Conservation (phyloP, 805 yeast genomes). For the Debaryomyces tyrocola region DNA sequence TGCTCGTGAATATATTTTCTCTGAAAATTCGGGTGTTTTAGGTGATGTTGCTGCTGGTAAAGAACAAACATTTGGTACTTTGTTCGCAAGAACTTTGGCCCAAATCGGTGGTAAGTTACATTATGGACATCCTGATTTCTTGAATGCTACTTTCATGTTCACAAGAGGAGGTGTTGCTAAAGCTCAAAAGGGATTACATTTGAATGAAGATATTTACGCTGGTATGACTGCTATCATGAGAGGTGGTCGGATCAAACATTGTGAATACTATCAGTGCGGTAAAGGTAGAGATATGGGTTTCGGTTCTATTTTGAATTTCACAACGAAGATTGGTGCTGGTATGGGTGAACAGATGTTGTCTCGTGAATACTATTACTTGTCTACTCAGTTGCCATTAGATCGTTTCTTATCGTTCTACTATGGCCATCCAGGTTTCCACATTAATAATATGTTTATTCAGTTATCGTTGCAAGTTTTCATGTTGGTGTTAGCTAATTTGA, state of each 20-base stretch:
- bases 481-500: slow-evolving; percentile 62
- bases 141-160: slow-evolving; percentile 73
- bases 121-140: slow-evolving; percentile 85
- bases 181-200: slow-evolving; percentile 79
- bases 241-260: slow-evolving; percentile 83
- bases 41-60: slow-evolving; percentile 90
- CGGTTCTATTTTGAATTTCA: slow-evolving; percentile 78
- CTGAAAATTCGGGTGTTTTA: slow-evolving; percentile 77
- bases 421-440: slow-evolving; percentile 86
- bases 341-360: slow-evolving; percentile 89
- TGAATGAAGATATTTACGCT: slow-evolving; percentile 84
- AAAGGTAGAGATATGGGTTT: slow-evolving; percentile 86
- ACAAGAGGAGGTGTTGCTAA: slow-evolving; percentile 87
- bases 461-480: slow-evolving; percentile 57
- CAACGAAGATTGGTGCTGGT: slow-evolving; percentile 85
- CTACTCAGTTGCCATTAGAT: slow-evolving; percentile 75
- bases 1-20: slow-evolving; percentile 79
- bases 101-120: slow-evolving; percentile 81
- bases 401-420: slow-evolving; percentile 77
- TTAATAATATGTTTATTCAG: slow-evolving; percentile 73
- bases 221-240: slow-evolving; percentile 78
- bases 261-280: slow-evolving; percentile 84
- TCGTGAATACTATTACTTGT: slow-evolving; percentile 76
- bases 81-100: slow-evolving; percentile 79
- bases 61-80: slow-evolving; percentile 84